These are phyloP conservation scores for Thraustochytrium sp. DNA, from an alignment of 352 stramenopile genomes.

Conservation along the genomic window DNA sequence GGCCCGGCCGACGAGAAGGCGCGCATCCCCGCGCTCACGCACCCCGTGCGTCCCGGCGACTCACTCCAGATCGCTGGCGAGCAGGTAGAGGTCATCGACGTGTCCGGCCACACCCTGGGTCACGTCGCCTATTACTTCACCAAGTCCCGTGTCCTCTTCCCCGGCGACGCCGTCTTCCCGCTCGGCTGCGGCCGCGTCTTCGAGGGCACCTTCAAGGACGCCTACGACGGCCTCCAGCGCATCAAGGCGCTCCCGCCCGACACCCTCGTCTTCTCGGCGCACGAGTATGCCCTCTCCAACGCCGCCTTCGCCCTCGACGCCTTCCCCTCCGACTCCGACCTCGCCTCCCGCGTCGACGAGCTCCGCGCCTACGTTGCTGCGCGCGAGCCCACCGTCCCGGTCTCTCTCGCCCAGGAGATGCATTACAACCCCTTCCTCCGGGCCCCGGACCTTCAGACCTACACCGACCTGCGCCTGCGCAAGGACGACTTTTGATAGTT, in stretches of 20 bases:
- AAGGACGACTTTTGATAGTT: conserved; percentile 57
- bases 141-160: conserved; percentile 55
- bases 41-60: conserved; percentile 60
- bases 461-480: conserved; percentile 57
- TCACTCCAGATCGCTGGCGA: conserved; percentile 63
- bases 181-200: conserved; percentile 65
- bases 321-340: conserved; percentile 70
- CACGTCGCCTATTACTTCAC: conserved; percentile 73
- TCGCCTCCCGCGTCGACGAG: conserved; percentile 61
- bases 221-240: conserved; percentile 54
- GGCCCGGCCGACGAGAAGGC: conserved; percentile 56
- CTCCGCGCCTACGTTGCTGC: conserved; percentile 49
- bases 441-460: conserved; percentile 53
- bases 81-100: conserved; percentile 66
- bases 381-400: conserved; percentile 75
- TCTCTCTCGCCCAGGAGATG: conserved; percentile 61
- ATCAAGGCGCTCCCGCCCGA: conserved; percentile 58
- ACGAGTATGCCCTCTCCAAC: conserved; percentile 87
- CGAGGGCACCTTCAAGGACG: conserved; percentile 59
- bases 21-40: conserved; percentile 57
- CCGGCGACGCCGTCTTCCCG: conserved; percentile 60
- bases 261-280: conserved; percentile 69
- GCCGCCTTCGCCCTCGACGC: conserved; percentile 76
- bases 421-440: conserved; percentile 62
- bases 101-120: conserved; percentile 77